Evolutionary conservation across 495 filamentous ascomycete species (phyloP), one percentile per base, ranked within the genome.

Genomic region (Penicillium manginii): DNA sequence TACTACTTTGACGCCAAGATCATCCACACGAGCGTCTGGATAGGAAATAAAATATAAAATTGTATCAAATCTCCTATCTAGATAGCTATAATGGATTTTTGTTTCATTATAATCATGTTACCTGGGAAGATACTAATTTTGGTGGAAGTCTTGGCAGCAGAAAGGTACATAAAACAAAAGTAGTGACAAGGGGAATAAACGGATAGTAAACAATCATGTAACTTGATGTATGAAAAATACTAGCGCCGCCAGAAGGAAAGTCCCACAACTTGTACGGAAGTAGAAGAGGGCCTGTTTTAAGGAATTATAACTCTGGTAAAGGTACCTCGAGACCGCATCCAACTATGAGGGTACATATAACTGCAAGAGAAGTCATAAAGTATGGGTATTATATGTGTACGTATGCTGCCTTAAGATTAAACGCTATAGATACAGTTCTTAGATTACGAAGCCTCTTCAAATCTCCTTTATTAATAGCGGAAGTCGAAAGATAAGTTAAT

Each of bases 61-160:
- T 51, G 49, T 26, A 58, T 58, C 26, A 29, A 52, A 50, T 55
- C 8, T 21, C 19, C 29, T 58, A 39, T 6, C 26, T 40, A 14
- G 18, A 22, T 17, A 19, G 21, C 10, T 35, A 37, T 29, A 39
- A 4, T 46, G n/a, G 15, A 23, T 37, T 60, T 48, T 57, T 50
- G 15, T 18, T 65, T 58, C 29, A 71, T 35, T n/a, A 58, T 14
- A 40, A 62, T 71, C n/a, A 73, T 4, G 15, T 17, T 12, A 3
- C 5, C 19, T 48, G 17, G 35, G 4, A 14, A 45, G 12, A 12
- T 47, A 14, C 23, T n/a, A 15, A 35, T 2, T 33, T 49, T 10
- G 39, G 40, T 22, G 8, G 40, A 33, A 43, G 52, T 55, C 62
- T 54, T 50, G 62, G 58, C 39, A 64, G 60, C 23, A 33, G 50